Evolutionary conservation across 148 eudicot genomes (phyloP).

Genomic region (Diospyros lotus): DNA sequence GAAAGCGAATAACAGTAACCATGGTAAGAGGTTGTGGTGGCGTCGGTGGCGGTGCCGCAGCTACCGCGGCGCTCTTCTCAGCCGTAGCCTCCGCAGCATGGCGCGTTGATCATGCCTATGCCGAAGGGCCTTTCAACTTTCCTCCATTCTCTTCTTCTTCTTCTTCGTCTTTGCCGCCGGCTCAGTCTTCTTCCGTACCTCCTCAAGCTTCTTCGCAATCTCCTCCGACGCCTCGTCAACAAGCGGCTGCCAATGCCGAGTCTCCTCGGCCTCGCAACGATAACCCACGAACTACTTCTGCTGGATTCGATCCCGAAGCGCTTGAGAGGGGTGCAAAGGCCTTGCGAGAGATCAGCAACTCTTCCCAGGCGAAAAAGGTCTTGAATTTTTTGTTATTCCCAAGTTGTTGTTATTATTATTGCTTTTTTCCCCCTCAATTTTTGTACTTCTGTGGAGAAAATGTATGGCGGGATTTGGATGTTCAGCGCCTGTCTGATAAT

Average conservation of each 20-base stretch:
- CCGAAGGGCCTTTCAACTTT: slow-evolving; percentile 49
- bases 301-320: slow-evolving; percentile 90
- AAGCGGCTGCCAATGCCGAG: slow-evolving; percentile 23
- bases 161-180: slow-evolving; percentile 6
- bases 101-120: slow-evolving; percentile 30
- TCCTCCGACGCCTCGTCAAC: slow-evolving; percentile 11
- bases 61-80: slow-evolving; percentile 40
- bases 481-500: too few relatives aligned
- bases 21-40: slow-evolving; percentile 44
- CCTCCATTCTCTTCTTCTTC: slow-evolving; percentile 37
- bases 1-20: neutral
- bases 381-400: neutral
- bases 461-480: too few relatives aligned
- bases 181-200: slow-evolving; percentile 2
- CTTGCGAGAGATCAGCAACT: slow-evolving; percentile 39
- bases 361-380: slow-evolving; percentile 66
- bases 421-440: neutral
- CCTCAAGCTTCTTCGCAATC: slow-evolving; percentile 16
- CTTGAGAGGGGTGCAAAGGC: slow-evolving; percentile 72
- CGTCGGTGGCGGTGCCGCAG: too few relatives aligned
- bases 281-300: slow-evolving; percentile 68
- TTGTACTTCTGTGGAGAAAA: neutral
- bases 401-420: neutral
- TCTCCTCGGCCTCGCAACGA: slow-evolving; percentile 58
- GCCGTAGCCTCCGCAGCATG: slow-evolving; percentile 42